phyloP scores from a whole-genome alignment of 345 rosid species.

The Boechera stricta region DNA sequence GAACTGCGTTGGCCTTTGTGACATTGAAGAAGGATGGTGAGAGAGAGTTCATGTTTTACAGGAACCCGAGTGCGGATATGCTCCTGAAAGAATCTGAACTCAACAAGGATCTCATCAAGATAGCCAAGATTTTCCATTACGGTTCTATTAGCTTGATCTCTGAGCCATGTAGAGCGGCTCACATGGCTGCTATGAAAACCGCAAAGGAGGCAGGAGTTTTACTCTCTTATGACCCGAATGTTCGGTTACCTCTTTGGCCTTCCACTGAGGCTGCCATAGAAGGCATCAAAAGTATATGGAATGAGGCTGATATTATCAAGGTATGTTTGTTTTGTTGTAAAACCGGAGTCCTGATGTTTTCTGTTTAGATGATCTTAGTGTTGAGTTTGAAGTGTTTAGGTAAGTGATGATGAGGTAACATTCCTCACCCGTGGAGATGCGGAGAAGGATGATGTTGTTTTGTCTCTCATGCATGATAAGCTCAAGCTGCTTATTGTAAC shows the following conservation, averaged over 20 bases:
- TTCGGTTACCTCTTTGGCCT: constrained; percentile 74
- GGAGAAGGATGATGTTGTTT: constrained; percentile 58
- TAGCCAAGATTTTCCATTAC: constrained; percentile 70
- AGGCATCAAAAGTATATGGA: constrained; percentile 74
- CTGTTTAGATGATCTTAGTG: constrained; percentile 1
- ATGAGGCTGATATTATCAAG: constrained; percentile 67
- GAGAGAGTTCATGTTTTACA: constrained; percentile 77
- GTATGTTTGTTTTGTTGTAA: constrained; percentile 32
- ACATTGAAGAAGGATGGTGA: constrained; percentile 63
- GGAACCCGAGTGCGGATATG: constrained; percentile 85
- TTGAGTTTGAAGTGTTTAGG: constrained; percentile 10
- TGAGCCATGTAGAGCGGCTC: constrained; percentile 73
- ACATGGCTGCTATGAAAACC: constrained; percentile 75
- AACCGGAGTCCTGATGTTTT: background rate
- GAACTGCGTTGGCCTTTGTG: constrained; percentile 75
- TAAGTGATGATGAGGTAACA: constrained; percentile 64
- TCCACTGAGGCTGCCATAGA: constrained; percentile 61
- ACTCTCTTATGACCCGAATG: constrained; percentile 74
- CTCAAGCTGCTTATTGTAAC: constrained; percentile 69
- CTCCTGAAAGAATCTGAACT: constrained; percentile 66
- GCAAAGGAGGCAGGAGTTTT: constrained; percentile 61
- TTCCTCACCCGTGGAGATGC: constrained; percentile 62
- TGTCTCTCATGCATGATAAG: constrained; percentile 59
- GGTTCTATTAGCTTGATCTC: constrained; percentile 77
- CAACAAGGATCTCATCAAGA: constrained; percentile 59